These are phyloP conservation scores for Ramalina intermedia DNA, from an alignment of 495 filamentous ascomycete genomes.

Conservation along the genomic window DNA sequence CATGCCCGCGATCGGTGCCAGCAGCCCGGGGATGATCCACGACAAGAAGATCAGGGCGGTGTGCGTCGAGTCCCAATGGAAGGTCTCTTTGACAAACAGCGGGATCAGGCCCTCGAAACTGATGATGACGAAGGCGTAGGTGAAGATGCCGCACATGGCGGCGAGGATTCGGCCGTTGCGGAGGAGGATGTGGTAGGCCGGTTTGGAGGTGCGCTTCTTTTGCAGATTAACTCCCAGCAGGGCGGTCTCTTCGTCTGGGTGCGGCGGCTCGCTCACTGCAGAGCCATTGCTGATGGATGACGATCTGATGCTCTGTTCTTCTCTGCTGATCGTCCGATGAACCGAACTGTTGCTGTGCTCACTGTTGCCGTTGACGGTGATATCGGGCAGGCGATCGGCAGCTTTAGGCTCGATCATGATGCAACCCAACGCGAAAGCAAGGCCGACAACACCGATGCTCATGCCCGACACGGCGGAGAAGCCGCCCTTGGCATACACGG, in stretches of 20 bases:
- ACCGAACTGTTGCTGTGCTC: background rate
- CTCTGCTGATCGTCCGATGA: too few species aligned
- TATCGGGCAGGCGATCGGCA: too few species aligned
- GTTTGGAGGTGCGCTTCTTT: background rate
- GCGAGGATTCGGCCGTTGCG: conserved; percentile 32
- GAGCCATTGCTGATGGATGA: too few species aligned
- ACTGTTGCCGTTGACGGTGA: too few species aligned
- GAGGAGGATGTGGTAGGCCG: conserved; percentile 22
- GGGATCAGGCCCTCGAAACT: conserved; percentile 48
- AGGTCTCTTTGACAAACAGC: conserved; percentile 45
- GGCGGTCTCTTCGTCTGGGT: conserved; percentile 1
- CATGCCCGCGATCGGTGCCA: conserved; percentile 49
- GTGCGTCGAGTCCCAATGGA: conserved; percentile 50
- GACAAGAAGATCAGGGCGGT: conserved; percentile 62
- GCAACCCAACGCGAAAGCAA: conserved; percentile 5
- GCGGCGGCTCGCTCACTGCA: too few species aligned
- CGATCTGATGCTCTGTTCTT: too few species aligned
- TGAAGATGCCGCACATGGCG: conserved; percentile 32
- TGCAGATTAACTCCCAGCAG: conserved; percentile 3
- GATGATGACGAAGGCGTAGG: conserved; percentile 39
- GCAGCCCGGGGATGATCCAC: conserved; percentile 50
- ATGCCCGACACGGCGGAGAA: conserved; percentile 9
- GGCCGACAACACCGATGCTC: background rate
- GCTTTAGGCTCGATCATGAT: conserved; percentile 10
- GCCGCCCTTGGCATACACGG: conserved; percentile 7